A percentile compares a stretch with the other conserved stretches of the same genome.
Conservation (phyloP, 2,329 filamentous ascomycete species). For the Fusarium udum region DNA sequence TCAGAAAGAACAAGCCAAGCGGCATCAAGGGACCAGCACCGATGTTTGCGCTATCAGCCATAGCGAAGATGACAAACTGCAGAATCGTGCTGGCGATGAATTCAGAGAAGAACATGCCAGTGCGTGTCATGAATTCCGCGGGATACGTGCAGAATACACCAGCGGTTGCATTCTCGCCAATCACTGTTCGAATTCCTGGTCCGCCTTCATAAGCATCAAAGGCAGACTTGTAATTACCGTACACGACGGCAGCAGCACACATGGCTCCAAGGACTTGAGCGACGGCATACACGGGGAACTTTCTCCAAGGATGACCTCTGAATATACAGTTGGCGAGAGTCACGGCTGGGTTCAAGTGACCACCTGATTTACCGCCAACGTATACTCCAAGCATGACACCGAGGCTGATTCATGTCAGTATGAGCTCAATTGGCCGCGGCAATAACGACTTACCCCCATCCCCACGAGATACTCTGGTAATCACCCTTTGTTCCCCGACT, state of each 20-base stretch:
- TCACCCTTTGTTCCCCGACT: constrained; percentile 59
- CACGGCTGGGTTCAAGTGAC: constrained; percentile 76
- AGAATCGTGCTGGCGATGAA: constrained; percentile 73
- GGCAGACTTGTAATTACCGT: constrained; percentile 70
- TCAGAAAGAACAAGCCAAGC: constrained; percentile 73
- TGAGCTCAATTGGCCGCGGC: background rate
- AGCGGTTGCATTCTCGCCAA: constrained; percentile 67
- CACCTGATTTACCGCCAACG: constrained; percentile 70
- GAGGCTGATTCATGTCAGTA: constrained; percentile 52
- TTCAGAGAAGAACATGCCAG: constrained; percentile 76
- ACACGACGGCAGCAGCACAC: constrained; percentile 66
- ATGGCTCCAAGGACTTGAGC: constrained; percentile 76
- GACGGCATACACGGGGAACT: constrained; percentile 73
- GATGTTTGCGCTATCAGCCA: constrained; percentile 67
- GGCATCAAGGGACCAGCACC: constrained; percentile 67
- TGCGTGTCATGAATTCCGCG: constrained; percentile 70
- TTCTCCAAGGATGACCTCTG: constrained; percentile 73
- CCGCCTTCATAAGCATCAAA: constrained; percentile 73
- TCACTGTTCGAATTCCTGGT: constrained; percentile 68
- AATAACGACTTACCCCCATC: constrained; percentile 56
- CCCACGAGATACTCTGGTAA: constrained; percentile 61
- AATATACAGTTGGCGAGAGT: constrained; percentile 75
- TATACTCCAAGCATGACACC: constrained; percentile 77
- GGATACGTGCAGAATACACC: constrained; percentile 81
- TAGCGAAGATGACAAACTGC: constrained; percentile 76